Conservation (phyloP, 495 filamentous ascomycete species). For the Aspergillus steynii region DNA sequence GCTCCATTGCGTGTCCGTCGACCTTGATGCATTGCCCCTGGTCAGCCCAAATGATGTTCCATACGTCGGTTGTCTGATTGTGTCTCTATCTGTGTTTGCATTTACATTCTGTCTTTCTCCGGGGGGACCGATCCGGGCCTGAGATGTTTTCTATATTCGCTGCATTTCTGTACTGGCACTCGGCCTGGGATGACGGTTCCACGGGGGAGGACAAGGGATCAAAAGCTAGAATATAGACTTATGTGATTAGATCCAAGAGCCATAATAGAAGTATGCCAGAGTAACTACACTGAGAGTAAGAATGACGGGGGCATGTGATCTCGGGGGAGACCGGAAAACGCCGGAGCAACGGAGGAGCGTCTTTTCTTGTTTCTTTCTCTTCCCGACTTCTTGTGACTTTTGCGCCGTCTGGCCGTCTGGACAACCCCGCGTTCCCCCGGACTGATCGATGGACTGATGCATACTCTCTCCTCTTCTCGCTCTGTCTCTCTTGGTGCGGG, state of each 20-base stretch:
- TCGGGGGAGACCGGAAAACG: not conserved
- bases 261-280: no score
- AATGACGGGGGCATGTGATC: not conserved
- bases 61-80: conserved; percentile 23
- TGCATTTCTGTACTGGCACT: not conserved
- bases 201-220: conserved; percentile 1
- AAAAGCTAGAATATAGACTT: conserved; percentile 29
- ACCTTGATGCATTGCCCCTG: conserved; percentile 9
- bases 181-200: not conserved
- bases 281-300: no score
- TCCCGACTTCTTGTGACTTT: no score
- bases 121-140: not conserved
- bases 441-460: not conserved
- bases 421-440: not conserved
- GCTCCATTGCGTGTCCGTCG: conserved; percentile 7
- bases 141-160: conserved; percentile 3
- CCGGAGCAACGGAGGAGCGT: not conserved
- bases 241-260: conserved; percentile 1
- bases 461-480: no score
- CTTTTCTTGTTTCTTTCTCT: not conserved
- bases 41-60: conserved; percentile 17
- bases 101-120: conserved; percentile 10
- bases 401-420: no score
- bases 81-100: conserved; percentile 8
- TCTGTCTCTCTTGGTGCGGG: no score